Conservation (phyloP, 495 filamentous ascomycete species). For the Neurospora sp. region DNA sequence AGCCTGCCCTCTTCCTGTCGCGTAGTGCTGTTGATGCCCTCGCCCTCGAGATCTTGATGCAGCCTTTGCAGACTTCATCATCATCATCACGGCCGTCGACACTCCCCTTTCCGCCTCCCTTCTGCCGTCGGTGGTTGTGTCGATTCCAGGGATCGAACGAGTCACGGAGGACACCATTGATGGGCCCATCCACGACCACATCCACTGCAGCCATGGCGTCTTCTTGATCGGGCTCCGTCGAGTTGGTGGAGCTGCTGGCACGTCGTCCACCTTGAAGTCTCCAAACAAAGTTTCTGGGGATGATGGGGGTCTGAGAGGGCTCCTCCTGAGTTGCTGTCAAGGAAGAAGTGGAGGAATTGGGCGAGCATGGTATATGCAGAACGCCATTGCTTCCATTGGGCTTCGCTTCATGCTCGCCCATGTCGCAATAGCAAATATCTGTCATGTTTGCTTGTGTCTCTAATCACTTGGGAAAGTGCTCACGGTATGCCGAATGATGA, state of each 20-base stretch:
- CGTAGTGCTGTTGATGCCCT: slow-evolving; percentile 8
- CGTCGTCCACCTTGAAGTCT: slow-evolving; percentile 15
- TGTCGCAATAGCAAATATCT: background rate
- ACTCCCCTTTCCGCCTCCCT: background rate
- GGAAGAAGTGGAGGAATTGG: slow-evolving; percentile 6
- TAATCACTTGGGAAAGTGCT: background rate
- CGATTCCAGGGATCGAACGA: slow-evolving; percentile 22
- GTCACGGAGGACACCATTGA: slow-evolving; percentile 8
- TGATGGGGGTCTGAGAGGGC: background rate
- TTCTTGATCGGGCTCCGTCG: background rate
- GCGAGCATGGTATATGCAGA: slow-evolving; percentile 1
- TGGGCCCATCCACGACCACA: slow-evolving; percentile 4
- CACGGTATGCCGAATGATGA: slow-evolving; percentile 12
- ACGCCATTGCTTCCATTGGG: background rate
- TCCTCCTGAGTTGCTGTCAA: background rate
- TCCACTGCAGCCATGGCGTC: slow-evolving; percentile 17
- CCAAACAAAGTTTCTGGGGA: slow-evolving; percentile 18
- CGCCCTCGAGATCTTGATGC: slow-evolving; percentile 18
- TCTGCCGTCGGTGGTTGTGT: background rate
- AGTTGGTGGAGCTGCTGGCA: slow-evolving; percentile 4
- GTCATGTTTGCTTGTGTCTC: background rate
- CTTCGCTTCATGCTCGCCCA: background rate
- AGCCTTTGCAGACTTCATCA: slow-evolving; percentile 18
- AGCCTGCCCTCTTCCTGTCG: background rate
- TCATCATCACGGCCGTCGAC: slow-evolving; percentile 1